These are phyloP conservation scores for Diutina ranongensis DNA, from an alignment of 1,139 yeast species.

Conservation along the genomic window DNA sequence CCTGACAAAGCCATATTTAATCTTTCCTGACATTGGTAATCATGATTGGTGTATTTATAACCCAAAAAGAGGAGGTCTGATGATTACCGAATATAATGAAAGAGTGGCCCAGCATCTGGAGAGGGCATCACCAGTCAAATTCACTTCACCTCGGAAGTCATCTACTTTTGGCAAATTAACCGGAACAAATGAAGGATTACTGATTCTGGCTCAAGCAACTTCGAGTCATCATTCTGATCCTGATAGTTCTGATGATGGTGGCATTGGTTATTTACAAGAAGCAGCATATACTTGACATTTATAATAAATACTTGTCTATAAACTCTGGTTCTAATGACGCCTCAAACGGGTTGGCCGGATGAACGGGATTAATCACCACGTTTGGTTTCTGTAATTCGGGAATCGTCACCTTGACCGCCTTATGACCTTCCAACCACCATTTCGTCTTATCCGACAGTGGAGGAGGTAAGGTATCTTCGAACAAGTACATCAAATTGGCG, in stretches of 20 bases:
- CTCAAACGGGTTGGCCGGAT: conserved; percentile 1
- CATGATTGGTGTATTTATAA: neutral
- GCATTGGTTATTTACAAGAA: conserved; percentile 1
- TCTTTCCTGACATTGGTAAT: neutral
- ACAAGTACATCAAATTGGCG: conserved; percentile 20
- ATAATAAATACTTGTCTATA: conserved; percentile 2
- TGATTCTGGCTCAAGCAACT: neutral
- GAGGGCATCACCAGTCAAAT: neutral
- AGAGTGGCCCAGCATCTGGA: neutral
- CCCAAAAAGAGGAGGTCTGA: neutral
- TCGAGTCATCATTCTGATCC: neutral
- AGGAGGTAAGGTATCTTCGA: conserved; percentile 39
- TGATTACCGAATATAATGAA: neutral
- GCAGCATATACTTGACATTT: neutral
- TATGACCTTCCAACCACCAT: conserved; percentile 89
- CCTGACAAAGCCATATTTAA: neutral
- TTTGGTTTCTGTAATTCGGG: conserved; percentile 18
- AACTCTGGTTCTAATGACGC: neutral
- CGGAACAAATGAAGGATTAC: neutral
- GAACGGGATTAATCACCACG: neutral
- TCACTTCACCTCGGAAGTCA: neutral
- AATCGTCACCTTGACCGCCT: conserved; percentile 55
- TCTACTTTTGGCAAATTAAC: neutral
- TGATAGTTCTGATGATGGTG: neutral
- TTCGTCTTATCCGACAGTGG: conserved; percentile 74